Evolutionary conservation across 2,329 filamentous ascomycete genomes (phyloP).

Genomic region (Trichothecium roseum): DNA sequence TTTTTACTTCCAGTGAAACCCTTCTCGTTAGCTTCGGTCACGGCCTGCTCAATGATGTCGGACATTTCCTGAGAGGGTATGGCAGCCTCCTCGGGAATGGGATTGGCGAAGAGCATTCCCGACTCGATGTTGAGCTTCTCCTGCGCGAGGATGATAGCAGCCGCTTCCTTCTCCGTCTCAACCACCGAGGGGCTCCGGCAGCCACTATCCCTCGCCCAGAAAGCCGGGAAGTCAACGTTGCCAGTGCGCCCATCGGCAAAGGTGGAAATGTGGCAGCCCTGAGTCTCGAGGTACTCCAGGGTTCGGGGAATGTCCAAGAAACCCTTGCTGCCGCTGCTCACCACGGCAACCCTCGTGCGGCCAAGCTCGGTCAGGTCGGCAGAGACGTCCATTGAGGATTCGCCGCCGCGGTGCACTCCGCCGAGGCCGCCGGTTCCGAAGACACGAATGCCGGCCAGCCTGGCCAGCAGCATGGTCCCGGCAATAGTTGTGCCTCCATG

Average conservation of each 20-base stretch:
- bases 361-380: slow-evolving; percentile 92
- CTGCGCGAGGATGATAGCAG: slow-evolving; percentile 79
- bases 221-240: slow-evolving; percentile 77
- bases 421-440: slow-evolving; percentile 94
- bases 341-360: slow-evolving; percentile 75
- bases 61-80: slow-evolving; percentile 66
- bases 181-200: slow-evolving; percentile 68
- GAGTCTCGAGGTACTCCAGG: slow-evolving; percentile 64
- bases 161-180: slow-evolving; percentile 68
- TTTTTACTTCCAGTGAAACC: slow-evolving; percentile 65
- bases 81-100: slow-evolving; percentile 60
- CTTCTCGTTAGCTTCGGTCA: slow-evolving; percentile 52
- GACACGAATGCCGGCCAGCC: slow-evolving; percentile 77
- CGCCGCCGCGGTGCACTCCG: slow-evolving; percentile 83
- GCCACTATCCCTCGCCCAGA: slow-evolving; percentile 85
- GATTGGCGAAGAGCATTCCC: slow-evolving; percentile 82
- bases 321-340: slow-evolving; percentile 88
- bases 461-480: slow-evolving; percentile 83
- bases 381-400: slow-evolving; percentile 84
- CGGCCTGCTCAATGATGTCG: slow-evolving; percentile 54
- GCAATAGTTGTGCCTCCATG: slow-evolving; percentile 91
- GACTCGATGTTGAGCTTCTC: slow-evolving; percentile 61
- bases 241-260: slow-evolving; percentile 74
- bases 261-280: slow-evolving; percentile 74
- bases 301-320: slow-evolving; percentile 89